These are phyloP conservation scores for Leishmania turanica DNA, from an alignment of 208 protist genomes.

Conservation along the genomic window DNA sequence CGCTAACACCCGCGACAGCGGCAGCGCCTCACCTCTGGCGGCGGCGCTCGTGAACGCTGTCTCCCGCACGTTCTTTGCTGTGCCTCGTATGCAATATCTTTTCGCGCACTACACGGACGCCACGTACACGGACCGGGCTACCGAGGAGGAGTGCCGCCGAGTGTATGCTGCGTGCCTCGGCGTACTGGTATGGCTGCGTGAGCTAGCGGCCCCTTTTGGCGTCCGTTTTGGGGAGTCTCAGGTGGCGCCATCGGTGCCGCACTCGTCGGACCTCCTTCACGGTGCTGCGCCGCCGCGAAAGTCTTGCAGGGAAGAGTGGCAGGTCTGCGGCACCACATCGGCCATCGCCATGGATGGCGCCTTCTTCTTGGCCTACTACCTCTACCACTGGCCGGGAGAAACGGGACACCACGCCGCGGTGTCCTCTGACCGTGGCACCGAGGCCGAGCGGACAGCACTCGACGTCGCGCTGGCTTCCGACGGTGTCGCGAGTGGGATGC, in stretches of 20 bases:
- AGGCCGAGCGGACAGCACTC: background rate
- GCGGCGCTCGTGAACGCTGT: constrained; percentile 28
- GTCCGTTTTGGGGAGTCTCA: background rate
- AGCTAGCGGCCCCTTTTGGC: constrained; percentile 16
- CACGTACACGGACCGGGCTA: background rate
- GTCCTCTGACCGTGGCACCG: background rate
- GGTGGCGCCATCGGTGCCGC: background rate
- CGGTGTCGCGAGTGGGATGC: background rate
- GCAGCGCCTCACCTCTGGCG: background rate
- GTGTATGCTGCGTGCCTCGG: constrained; percentile 31
- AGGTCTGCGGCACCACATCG: constrained; percentile 58
- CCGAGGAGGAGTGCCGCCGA: constrained; percentile 17
- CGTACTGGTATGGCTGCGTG: constrained; percentile 39
- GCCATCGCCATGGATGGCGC: constrained; percentile 57
- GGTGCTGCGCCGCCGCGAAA: background rate
- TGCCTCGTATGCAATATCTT: constrained; percentile 62
- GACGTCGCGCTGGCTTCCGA: constrained; percentile 3
- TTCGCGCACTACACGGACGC: constrained; percentile 23
- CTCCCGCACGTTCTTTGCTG: constrained; percentile 34
- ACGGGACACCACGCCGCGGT: background rate
- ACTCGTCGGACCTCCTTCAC: background rate
- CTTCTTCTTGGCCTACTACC: constrained; percentile 63
- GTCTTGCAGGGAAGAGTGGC: background rate
- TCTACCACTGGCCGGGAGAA: constrained; percentile 19
- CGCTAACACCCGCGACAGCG: background rate